phyloP scores from a whole-genome alignment of 257 asterid species.

The Solanum medicagineum region DNA sequence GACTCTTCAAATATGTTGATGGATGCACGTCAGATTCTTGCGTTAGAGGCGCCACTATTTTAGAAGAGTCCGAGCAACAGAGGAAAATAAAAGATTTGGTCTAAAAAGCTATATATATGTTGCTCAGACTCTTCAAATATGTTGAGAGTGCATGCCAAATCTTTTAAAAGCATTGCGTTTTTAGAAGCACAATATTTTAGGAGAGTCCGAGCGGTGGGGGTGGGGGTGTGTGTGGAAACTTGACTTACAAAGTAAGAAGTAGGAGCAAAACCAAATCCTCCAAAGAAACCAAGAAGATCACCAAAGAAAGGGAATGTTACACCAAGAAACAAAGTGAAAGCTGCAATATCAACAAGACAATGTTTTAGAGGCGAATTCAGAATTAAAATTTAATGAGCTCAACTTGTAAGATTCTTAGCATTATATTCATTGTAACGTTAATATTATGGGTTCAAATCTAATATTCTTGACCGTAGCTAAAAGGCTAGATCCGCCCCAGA shows the following conservation, averaged over 20 bases:
- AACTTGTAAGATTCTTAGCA: background rate
- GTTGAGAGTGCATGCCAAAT: fast-evolving
- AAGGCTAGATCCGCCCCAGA: background rate
- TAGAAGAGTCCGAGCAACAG: background rate
- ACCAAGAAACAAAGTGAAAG: constrained; percentile 67
- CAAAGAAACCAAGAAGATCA: constrained; percentile 91
- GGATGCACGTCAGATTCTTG: fast-evolving
- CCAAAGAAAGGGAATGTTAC: constrained; percentile 94
- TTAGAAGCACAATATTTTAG: background rate
- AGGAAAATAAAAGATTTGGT: background rate
- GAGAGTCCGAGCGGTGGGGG: background rate
- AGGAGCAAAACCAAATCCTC: constrained; percentile 95
- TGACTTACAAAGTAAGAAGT: constrained; percentile 75
- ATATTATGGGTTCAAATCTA: background rate
- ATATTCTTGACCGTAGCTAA: background rate
- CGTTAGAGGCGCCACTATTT: fast-evolving
- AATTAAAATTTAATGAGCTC: background rate
- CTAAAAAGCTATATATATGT: background rate
- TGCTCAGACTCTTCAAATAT: background rate
- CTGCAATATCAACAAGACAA: constrained; percentile 22
- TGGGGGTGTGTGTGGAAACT: background rate
- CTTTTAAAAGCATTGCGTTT: fast-evolving
- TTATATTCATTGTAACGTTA: background rate
- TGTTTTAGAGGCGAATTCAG: background rate
- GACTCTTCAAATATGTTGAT: background rate